A percentile compares a stretch with the other conserved stretches of the same genome.
phyloP scores from a whole-genome alignment of 257 asterid species.

The Fraxinus cuspidata region DNA sequence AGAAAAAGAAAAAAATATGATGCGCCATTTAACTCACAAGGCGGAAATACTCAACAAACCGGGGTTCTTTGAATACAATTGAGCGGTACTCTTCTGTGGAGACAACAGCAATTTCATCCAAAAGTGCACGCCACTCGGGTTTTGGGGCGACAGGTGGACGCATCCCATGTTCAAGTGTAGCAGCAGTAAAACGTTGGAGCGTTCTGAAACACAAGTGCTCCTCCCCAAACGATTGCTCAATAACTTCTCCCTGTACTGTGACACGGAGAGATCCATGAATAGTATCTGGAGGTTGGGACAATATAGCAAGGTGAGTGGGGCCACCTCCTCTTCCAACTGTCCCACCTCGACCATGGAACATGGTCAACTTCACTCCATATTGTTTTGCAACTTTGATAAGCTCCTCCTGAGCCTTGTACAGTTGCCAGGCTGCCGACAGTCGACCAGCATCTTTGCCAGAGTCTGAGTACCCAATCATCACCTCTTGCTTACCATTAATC shows the following conservation, averaged over 20 bases:
- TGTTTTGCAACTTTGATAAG: constrained; percentile 50
- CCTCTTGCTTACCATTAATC: constrained; percentile 55
- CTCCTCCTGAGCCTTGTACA: constrained; percentile 60
- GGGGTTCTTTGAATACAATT: constrained; percentile 53
- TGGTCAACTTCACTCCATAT: constrained; percentile 50
- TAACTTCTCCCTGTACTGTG: constrained; percentile 60
- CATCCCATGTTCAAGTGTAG: constrained; percentile 58
- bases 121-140: constrained; percentile 57
- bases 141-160: constrained; percentile 52
- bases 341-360: constrained; percentile 67
- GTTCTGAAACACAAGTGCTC: constrained; percentile 55
- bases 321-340: constrained; percentile 67
- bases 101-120: constrained; percentile 46
- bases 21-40: constrained; percentile 34
- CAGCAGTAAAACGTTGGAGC: constrained; percentile 55
- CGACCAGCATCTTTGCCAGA: constrained; percentile 67
- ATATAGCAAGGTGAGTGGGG: constrained; percentile 61
- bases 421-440: constrained; percentile 58
- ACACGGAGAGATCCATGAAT: constrained; percentile 55
- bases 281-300: constrained; percentile 62
- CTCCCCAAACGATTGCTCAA: constrained; percentile 59
- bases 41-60: constrained; percentile 60
- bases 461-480: constrained; percentile 64
- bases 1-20: constrained; percentile 1
- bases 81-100: constrained; percentile 52